phyloP scores from a whole-genome alignment of 75 land plant genomes.

The Sequoiadendron giganteum region DNA sequence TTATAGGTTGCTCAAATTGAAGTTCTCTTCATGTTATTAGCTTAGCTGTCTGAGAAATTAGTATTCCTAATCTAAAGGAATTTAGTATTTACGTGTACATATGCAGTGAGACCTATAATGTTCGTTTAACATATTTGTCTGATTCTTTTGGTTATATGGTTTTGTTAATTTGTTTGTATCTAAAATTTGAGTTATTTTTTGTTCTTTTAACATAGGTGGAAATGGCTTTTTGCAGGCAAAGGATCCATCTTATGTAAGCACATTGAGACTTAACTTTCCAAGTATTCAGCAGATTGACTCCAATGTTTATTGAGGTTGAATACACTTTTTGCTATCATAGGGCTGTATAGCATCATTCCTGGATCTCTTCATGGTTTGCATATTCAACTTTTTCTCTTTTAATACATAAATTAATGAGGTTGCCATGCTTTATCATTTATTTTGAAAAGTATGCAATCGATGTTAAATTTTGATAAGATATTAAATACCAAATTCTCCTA shows the following conservation, averaged over 20 bases:
- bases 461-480: neutral
- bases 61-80: neutral
- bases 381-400: neutral
- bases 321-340: neutral
- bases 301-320: conserved; percentile 17
- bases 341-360: neutral
- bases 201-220: neutral
- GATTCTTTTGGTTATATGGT: neutral
- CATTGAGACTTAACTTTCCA: conserved; percentile 46
- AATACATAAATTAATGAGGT: neutral
- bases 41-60: neutral
- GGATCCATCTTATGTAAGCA: conserved; percentile 31
- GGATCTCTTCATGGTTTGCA: neutral
- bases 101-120: neutral
- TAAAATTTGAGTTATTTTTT: neutral
- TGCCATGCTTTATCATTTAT: neutral
- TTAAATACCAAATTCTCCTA: neutral
- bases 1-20: neutral
- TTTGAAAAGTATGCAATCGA: neutral
- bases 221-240: conserved; percentile 51
- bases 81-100: neutral
- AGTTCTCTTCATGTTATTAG: neutral
- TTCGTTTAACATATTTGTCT: neutral
- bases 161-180: neutral
- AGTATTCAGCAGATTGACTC: conserved; percentile 73